phyloP scores from a whole-genome alignment of 352 stramenopile genomes.

The Phytophthora melonis region DNA sequence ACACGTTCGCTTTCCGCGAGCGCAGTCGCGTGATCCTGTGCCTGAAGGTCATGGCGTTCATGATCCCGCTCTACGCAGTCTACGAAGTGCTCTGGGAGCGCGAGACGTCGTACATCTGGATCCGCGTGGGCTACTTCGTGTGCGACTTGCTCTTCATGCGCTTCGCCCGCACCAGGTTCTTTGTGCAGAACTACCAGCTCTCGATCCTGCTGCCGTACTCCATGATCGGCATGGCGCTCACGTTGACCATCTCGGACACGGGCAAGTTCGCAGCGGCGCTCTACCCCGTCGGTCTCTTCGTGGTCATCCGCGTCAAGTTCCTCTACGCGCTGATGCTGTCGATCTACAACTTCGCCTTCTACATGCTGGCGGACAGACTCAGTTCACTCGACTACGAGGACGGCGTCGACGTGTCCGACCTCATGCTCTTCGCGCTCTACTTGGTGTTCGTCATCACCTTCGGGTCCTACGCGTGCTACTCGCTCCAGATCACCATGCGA shows the following conservation, averaged over 20 bases:
- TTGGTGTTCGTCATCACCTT: conserved; percentile 82
- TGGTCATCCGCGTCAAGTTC: conserved; percentile 88
- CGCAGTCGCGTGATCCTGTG: conserved; percentile 71
- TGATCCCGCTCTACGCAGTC: conserved; percentile 76
- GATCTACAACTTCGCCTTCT: conserved; percentile 86
- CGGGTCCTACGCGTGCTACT: conserved; percentile 82
- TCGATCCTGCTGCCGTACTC: conserved; percentile 78
- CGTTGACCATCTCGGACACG: conserved; percentile 84
- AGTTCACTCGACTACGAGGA: conserved; percentile 31
- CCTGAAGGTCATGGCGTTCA: conserved; percentile 74
- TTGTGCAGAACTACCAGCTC: conserved; percentile 81
- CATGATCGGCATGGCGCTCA: conserved; percentile 78
- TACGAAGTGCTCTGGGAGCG: conserved; percentile 78
- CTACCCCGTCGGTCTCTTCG: conserved; percentile 83
- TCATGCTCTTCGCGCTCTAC: conserved; percentile 79
- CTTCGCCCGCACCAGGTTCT: conserved; percentile 69
- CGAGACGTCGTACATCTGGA: conserved; percentile 69
- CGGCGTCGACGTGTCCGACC: conserved; percentile 58
- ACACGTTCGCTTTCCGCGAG: conserved; percentile 79
- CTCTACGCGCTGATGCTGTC: conserved; percentile 79
- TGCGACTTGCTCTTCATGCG: conserved; percentile 80
- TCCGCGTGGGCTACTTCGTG: conserved; percentile 74
- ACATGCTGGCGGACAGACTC: conserved; percentile 55
- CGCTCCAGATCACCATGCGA: conserved; percentile 84
- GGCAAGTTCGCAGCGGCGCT: conserved; percentile 85